Percentiles rank a stretch among this genome's conserved stretches.
Conservation (phyloP, 805 yeast species). For the Nakazawaea populi region DNA sequence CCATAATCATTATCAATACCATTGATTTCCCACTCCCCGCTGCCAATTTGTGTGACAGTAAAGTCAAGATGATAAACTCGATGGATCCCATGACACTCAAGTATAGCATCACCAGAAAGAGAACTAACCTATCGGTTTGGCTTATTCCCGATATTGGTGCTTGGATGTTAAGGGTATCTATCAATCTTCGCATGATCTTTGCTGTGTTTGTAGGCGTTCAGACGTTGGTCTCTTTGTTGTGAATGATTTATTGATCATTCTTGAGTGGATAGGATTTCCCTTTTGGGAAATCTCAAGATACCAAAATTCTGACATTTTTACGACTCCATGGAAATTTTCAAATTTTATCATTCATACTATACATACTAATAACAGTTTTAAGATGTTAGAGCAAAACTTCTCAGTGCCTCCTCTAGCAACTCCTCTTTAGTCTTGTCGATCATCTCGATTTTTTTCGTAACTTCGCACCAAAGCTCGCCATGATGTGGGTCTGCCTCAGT, state of each 20-base stretch:
- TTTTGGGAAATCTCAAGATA: neutral
- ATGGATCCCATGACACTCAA: neutral
- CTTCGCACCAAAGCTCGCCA: constrained; percentile 56
- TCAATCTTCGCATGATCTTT: neutral
- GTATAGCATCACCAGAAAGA: neutral
- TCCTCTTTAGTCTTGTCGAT: constrained; percentile 34
- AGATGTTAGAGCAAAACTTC: constrained; percentile 9
- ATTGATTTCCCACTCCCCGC: neutral
- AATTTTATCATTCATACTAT: neutral
- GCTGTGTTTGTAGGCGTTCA: neutral
- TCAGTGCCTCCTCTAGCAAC: constrained; percentile 29
- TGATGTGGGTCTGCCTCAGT: constrained; percentile 46
- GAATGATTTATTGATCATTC: no score
- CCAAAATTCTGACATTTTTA: no score
- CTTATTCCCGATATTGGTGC: neutral
- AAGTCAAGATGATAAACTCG: neutral
- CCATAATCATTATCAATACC: neutral
- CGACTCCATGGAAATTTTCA: no score
- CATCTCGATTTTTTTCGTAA: constrained; percentile 43
- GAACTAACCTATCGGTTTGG: neutral
- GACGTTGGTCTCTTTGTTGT: neutral
- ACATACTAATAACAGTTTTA: neutral
- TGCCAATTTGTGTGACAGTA: neutral
- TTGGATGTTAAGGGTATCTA: neutral
- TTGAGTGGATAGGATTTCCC: neutral